These are phyloP conservation scores for Claviceps fusiformis DNA, from an alignment of 2,329 filamentous ascomycete species.

Conservation along the genomic window DNA sequence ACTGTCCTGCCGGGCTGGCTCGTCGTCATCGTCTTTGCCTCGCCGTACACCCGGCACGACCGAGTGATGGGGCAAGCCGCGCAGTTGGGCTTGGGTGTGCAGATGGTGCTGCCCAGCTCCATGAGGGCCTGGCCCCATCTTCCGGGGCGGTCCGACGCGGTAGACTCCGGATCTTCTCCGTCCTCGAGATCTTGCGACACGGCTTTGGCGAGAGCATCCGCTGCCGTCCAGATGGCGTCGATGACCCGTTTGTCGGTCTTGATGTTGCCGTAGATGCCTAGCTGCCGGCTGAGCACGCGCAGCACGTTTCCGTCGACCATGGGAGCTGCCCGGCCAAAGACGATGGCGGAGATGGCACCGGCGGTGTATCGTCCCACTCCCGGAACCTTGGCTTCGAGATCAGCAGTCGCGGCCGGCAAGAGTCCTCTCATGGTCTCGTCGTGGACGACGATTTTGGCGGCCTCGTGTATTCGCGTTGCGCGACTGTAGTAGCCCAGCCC, in stretches of 20 bases:
- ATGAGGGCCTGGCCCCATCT: slow-evolving; percentile 52
- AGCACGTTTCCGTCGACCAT: slow-evolving; percentile 54
- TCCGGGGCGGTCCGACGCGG: slow-evolving; percentile 33
- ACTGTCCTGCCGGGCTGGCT: slow-evolving; percentile 13
- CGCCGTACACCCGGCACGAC: slow-evolving; percentile 37
- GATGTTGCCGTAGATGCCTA: slow-evolving; percentile 41
- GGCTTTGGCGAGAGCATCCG: slow-evolving; percentile 38
- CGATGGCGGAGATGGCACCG: slow-evolving; percentile 48
- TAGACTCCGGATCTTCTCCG: slow-evolving; percentile 8
- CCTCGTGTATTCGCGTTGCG: slow-evolving; percentile 46
- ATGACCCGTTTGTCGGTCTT: slow-evolving; percentile 40
- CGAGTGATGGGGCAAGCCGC: slow-evolving; percentile 33
- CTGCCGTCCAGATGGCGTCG: slow-evolving; percentile 44
- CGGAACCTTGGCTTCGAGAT: slow-evolving; percentile 37
- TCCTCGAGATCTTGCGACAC: slow-evolving; percentile 27
- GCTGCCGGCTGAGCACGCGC: slow-evolving; percentile 45
- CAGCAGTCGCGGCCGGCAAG: slow-evolving; percentile 31
- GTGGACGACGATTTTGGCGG: slow-evolving; percentile 35
- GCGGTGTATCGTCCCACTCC: slow-evolving; percentile 51
- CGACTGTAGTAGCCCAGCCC: slow-evolving; percentile 52
- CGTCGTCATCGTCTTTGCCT: slow-evolving; percentile 24
- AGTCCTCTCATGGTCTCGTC: slow-evolving; percentile 30
- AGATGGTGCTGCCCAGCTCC: slow-evolving; percentile 51
- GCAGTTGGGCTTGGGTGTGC: slow-evolving; percentile 46
- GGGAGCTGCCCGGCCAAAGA: slow-evolving; percentile 43